Base-by-base conservation (phyloP, 2,329 filamentous ascomycete genomes). In the Orbilia brochopaga region DNA sequence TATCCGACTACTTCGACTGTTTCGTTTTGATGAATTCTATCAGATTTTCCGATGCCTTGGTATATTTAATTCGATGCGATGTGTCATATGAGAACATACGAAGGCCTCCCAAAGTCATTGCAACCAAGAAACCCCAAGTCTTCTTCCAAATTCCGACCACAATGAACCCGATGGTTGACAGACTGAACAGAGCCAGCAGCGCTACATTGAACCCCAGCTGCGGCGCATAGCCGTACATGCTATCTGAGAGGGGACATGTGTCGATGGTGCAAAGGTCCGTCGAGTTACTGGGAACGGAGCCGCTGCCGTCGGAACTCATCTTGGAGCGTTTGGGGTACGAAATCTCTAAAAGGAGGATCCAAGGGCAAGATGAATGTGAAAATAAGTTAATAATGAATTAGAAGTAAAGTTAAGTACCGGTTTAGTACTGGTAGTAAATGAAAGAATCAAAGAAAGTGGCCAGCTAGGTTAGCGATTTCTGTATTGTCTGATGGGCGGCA, bases 1-100 rank as follows among this genome's bases (percentile, higher is more conserved):
- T 89, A 89, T 10, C 87, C 87, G 23, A 87, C 74, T 13, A 87
- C 78, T 77, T 89, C 87, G 32, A 82, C 80, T 44, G 83, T 54
- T 27, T 30, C 11, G 24, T 42, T 32, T 48, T 17, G 5, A 17
- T 44, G 23, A 32, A 32, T 32, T 32, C 4, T 4, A 32, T 51
- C 19, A 37, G n/a, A 42, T 30, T 42, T 32, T 32, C n/a, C n/a
- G n/a, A n/a, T 27, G 44, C 15, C 15, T 48, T 30, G 52, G 23
- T 24, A 8, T 30, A 21, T 17, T 17, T 40, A 54, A 13, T 7
- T 48, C 52, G n/a, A 24, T 44, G 8, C 27, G 4, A 8, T 4
- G 15, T 17, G 23, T 24, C 5, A 21, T 2, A 21, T 10, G 44
- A 48, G 44, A 21, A 48, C 74, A 27, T 59, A 66, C 67, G 55